Evolutionary conservation across 2,329 filamentous ascomycete genomes (phyloP), one percentile per base, ranked within the genome.

Genomic region (Orbilia brochopaga): DNA sequence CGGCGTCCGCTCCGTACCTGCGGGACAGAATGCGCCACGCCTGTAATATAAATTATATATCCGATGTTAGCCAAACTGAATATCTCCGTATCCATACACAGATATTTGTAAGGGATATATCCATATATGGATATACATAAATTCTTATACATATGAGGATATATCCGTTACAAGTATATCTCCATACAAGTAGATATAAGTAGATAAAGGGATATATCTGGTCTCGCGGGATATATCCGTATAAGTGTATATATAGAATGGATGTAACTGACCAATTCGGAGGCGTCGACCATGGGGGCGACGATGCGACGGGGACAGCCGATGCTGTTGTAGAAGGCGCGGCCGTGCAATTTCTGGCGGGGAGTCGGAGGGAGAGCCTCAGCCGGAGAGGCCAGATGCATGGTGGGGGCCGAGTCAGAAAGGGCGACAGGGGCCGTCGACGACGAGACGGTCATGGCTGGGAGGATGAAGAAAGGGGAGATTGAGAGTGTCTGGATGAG

Each of bases 221-320:
- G n/a, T n/a, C n/a, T n/a, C n/a, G n/a, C n/a, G n/a, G n/a, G n/a
- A n/a, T n/a, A n/a, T n/a, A n/a, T n/a, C n/a, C n/a, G 27, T 52
- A 50, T 32, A 15, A 44, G 44, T 44, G 32, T 19, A 37, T 40
- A 24, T 4, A 5, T 3, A 32, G 27, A 32, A 32, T 32, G 27
- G 27, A 32, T 32, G n/a, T n/a, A 37, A 37, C 88, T 75, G 83
- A 96, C 92, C 82, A 97, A 97, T 82, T 99, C 94, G 32, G 92
- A 97, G 80, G 97, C 91, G 78, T 99, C 93, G 21, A 99, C 94
- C 94, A 99, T 99, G 37, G 94, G 94, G 35, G 94, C 94, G 62
- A 99, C 85, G 30, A 99, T 86, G 75, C 90, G 88, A 80, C 91
- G 96, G 1, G 94, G 94, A 70, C 89, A 92, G 21, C 94, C 94